A percentile compares a stretch with the other conserved stretches of the same genome.
Conservation (phyloP, 2,329 filamentous ascomycete genomes). For the Colletotrichum camelliae region DNA sequence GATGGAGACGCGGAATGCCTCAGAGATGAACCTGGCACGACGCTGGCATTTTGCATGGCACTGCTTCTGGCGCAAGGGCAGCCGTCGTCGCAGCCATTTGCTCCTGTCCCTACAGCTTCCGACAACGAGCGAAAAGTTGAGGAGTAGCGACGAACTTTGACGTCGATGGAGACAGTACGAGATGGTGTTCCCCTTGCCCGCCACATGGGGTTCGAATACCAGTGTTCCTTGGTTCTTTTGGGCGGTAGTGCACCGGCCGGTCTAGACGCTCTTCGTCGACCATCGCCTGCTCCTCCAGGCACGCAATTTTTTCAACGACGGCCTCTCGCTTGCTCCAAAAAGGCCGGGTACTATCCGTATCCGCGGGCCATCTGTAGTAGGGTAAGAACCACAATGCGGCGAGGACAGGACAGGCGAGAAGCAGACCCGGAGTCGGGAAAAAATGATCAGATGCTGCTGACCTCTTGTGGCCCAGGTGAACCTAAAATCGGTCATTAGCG, state of each 20-base stretch:
- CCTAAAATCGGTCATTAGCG: conserved; percentile 24
- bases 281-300: background rate
- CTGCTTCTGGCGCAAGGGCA: background rate
- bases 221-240: background rate
- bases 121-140: background rate
- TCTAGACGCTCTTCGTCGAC: background rate
- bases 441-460: conserved; percentile 23
- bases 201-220: background rate
- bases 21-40: background rate
- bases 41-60: background rate
- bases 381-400: background rate
- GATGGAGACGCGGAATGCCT: background rate
- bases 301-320: background rate
- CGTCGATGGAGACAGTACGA: background rate
- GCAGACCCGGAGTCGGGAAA: background rate
- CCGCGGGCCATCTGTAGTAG: background rate
- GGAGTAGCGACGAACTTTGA: background rate
- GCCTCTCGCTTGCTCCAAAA: background rate
- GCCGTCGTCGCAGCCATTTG: background rate
- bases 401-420: background rate
- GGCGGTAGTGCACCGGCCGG: background rate
- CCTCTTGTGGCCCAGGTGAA: conserved; percentile 23
- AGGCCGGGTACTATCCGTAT: background rate
- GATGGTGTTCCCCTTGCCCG: background rate
- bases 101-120: background rate